Evolutionary conservation across 768 basidiomycete genomes (phyloP).

Genomic region (Pleurotus tuoliensis): DNA sequence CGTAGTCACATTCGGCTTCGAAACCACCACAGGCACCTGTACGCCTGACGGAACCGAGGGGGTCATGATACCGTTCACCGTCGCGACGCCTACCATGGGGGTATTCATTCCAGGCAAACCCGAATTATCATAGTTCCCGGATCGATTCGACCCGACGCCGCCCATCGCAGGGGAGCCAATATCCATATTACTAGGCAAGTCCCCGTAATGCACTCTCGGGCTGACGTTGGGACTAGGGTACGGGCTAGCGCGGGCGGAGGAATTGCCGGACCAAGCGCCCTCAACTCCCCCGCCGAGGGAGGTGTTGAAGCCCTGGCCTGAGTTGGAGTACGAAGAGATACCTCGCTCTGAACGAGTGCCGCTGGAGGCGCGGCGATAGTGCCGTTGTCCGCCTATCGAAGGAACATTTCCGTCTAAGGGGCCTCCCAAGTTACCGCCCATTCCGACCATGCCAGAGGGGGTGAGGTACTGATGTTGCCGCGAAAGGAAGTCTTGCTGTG

Average conservation of each 20-base stretch:
- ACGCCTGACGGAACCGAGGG: constrained; percentile 2
- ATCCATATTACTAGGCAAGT: constrained; percentile 33
- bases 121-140: not conserved
- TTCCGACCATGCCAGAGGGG: constrained; percentile 2
- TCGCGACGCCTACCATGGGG: not conserved
- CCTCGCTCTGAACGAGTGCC: constrained; percentile 2
- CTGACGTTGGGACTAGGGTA: constrained; percentile 69
- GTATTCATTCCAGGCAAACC: not conserved
- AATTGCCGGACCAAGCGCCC: constrained; percentile 27
- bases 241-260: constrained; percentile 47
- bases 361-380: constrained; percentile 4
- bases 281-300: constrained; percentile 3
- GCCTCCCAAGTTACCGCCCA: not conserved
- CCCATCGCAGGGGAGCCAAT: constrained; percentile 10
- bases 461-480: constrained; percentile 3
- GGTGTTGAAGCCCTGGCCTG: too few relatives aligned
- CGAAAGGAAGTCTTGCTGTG: constrained; percentile 21
- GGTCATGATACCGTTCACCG: constrained; percentile 1
- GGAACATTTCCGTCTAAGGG: not conserved
- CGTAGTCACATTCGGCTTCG: constrained; percentile 87
- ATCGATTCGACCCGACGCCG: not conserved
- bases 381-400: not conserved
- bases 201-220: constrained; percentile 49
- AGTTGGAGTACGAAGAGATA: not conserved
- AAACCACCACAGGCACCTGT: constrained; percentile 22